phyloP scores from a whole-genome alignment of 1,284 basidiomycete species.

The Chalciporus piperatoides region DNA sequence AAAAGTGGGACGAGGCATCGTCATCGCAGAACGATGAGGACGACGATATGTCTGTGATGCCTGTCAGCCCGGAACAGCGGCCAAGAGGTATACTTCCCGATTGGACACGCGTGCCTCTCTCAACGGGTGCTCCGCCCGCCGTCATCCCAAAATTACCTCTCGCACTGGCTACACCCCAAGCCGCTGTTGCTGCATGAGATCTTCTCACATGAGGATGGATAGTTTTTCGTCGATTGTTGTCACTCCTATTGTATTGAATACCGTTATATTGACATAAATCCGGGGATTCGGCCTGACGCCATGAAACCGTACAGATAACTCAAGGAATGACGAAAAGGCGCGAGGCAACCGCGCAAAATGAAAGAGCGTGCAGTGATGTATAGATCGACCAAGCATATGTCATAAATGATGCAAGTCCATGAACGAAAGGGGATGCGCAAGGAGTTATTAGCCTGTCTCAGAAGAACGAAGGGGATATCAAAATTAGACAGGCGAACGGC shows the following conservation, averaged over 20 bases:
- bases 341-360: conserved; percentile 4
- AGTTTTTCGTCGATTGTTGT: conserved; percentile 6
- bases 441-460: conserved; percentile 7
- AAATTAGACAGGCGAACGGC: conserved; percentile 5
- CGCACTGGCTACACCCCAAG: conserved; percentile 22
- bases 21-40: conserved; percentile 39
- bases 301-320: conserved; percentile 4
- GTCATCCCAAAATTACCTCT: conserved; percentile 13
- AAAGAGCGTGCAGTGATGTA: background rate
- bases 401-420: conserved; percentile 2
- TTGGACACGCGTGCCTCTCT: conserved; percentile 69
- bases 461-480: conserved; percentile 8
- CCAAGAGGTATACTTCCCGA: conserved; percentile 60
- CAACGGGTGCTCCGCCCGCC: conserved; percentile 57
- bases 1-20: conserved; percentile 80
- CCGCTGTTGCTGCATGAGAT: conserved; percentile 31
- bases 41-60: conserved; percentile 42
- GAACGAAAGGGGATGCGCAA: background rate
- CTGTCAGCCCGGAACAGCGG: conserved; percentile 34
- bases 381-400: background rate
- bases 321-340: background rate
- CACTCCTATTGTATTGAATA: conserved; percentile 11
- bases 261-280: conserved; percentile 11
- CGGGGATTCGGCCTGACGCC: conserved; percentile 11
- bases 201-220: background rate